A percentile compares a stretch with the other conserved stretches of the same genome.
Evolutionary conservation across 2,329 filamentous ascomycete species (phyloP).

Genomic region (Talaromyces sp.): DNA sequence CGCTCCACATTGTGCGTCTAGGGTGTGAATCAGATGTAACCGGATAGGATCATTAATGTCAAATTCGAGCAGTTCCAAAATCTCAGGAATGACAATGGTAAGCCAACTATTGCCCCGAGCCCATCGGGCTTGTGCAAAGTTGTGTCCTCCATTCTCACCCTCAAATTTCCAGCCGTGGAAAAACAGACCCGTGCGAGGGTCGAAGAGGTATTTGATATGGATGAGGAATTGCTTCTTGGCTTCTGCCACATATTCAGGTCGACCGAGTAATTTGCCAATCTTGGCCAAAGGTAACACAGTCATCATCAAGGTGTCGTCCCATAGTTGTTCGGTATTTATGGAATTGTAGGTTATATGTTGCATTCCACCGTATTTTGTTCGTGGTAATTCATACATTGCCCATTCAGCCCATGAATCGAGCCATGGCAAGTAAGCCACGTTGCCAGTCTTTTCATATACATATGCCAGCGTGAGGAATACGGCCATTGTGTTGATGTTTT

Average conservation of each 20-base stretch:
- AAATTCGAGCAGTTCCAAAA: conserved; percentile 70
- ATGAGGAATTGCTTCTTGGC: conserved; percentile 75
- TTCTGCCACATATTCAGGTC: conserved; percentile 73
- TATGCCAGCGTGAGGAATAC: conserved; percentile 73
- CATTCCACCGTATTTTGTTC: conserved; percentile 70
- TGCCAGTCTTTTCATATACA: conserved; percentile 72
- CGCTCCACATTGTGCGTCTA: conserved; percentile 68
- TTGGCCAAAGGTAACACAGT: conserved; percentile 77
- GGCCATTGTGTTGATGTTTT: conserved; percentile 85
- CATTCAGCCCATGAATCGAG: conserved; percentile 79
- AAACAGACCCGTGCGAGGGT: conserved; percentile 69
- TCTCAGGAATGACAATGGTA: conserved; percentile 80
- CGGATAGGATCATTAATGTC: conserved; percentile 60
- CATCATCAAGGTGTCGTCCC: conserved; percentile 90
- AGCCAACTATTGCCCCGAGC: conserved; percentile 64
- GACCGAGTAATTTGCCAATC: conserved; percentile 68
- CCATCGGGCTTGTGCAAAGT: conserved; percentile 58
- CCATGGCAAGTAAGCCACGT: conserved; percentile 71
- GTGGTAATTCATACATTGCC: conserved; percentile 73
- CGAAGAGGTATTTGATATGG: conserved; percentile 76
- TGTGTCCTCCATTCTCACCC: conserved; percentile 58
- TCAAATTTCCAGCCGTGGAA: conserved; percentile 82
- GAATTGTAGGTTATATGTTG: conserved; percentile 73
- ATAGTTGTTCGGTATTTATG: conserved; percentile 71
- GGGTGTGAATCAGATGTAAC: conserved; percentile 50